Evolutionary conservation across 371 early-diverging fungal species (phyloP).

Genomic region (Apophysomyces elegans): DNA sequence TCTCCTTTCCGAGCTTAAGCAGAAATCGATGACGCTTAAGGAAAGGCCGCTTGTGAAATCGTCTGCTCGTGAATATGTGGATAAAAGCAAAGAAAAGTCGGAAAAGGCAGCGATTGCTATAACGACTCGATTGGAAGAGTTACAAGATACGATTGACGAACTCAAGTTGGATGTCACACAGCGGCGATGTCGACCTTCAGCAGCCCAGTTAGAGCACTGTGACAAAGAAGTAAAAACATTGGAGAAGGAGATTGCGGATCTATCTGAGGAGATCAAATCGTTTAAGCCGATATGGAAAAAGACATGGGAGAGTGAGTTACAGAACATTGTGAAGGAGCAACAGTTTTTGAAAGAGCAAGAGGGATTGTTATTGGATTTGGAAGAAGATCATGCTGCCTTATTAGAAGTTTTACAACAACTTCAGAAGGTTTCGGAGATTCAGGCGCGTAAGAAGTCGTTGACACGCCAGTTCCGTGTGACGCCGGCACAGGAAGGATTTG

Average conservation of each 20-base stretch:
- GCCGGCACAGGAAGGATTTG: conserved; percentile 25
- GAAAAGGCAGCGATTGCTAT: conserved; percentile 59
- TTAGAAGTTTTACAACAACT: conserved; percentile 62
- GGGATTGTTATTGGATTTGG: conserved; percentile 62
- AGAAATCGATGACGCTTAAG: conserved; percentile 42
- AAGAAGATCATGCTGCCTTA: conserved; percentile 66
- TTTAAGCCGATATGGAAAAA: conserved; percentile 76
- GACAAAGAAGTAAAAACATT: conserved; percentile 53
- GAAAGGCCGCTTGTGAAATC: conserved; percentile 18
- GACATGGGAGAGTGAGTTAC: conserved; percentile 81
- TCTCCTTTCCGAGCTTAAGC: conserved; percentile 30
- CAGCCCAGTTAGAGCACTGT: conserved; percentile 54
- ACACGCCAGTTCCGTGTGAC: conserved; percentile 19
- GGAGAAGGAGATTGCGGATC: conserved; percentile 44
- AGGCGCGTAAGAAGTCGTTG: conserved; percentile 37
- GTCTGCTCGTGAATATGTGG: conserved; percentile 48
- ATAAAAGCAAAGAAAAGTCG: conserved; percentile 61
- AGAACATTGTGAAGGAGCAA: conserved; percentile 80
- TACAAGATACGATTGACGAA: conserved; percentile 74
- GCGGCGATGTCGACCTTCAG: conserved; percentile 68
- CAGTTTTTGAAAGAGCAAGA: conserved; percentile 79
- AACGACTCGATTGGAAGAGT: conserved; percentile 64
- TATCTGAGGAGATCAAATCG: conserved; percentile 55
- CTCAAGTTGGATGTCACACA: conserved; percentile 80
- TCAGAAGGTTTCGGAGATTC: conserved; percentile 62